A percentile compares a stretch with the other conserved stretches of the same genome.
phyloP scores from a whole-genome alignment of 768 basidiomycete genomes.

The Suillus spraguei region DNA sequence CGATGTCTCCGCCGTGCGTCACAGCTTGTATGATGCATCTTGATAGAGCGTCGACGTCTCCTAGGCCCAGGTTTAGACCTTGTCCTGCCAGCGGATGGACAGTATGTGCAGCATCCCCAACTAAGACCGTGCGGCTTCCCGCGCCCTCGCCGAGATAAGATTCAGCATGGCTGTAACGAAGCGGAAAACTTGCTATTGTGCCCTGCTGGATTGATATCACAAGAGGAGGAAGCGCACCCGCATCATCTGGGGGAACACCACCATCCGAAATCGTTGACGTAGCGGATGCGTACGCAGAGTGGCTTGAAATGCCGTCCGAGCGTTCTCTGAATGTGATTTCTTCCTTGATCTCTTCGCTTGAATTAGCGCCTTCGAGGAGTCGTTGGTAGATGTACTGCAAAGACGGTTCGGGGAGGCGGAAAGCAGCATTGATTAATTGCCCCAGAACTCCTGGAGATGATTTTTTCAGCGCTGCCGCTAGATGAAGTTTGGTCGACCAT shows the following conservation, averaged over 20 bases:
- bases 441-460: constrained; percentile 65
- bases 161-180: constrained; percentile 86
- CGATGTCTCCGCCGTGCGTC: constrained; percentile 77
- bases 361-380: constrained; percentile 59
- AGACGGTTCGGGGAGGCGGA: constrained; percentile 78
- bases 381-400: constrained; percentile 65
- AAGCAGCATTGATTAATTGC: constrained; percentile 88
- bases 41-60: constrained; percentile 76
- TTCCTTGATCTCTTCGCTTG: constrained; percentile 49
- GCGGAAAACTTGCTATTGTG: constrained; percentile 87
- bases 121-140: constrained; percentile 75
- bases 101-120: constrained; percentile 96
- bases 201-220: constrained; percentile 70
- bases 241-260: constrained; percentile 63
- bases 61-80: constrained; percentile 92
- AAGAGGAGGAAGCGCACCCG: constrained; percentile 71
- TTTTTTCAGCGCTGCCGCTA: constrained; percentile 72
- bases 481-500: constrained; percentile 85
- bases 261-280: constrained; percentile 30
- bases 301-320: constrained; percentile 63
- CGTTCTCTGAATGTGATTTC: constrained; percentile 77
- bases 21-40: constrained; percentile 62
- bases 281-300: constrained; percentile 64
- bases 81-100: constrained; percentile 96
- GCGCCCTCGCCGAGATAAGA: constrained; percentile 76